Conservation (phyloP, 495 filamentous ascomycete species). For the Evernia prunastri region DNA sequence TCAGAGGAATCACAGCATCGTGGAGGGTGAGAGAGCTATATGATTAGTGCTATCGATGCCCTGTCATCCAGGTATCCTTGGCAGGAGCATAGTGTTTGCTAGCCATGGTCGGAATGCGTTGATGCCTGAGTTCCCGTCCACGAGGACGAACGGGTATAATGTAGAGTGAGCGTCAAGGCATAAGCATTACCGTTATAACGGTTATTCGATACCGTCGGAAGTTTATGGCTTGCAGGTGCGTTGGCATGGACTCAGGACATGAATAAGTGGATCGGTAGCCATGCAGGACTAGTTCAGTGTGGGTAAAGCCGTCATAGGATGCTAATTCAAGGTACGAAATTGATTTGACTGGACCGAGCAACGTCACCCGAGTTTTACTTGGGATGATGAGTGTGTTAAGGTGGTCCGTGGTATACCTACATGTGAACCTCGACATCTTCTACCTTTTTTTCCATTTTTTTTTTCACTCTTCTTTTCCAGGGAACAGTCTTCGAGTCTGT, state of each 20-base stretch:
- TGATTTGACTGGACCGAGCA: slow-evolving; percentile 23
- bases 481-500: not conserved
- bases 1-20: slow-evolving; percentile 6
- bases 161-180: slow-evolving; percentile 9
- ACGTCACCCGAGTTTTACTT: slow-evolving; percentile 19
- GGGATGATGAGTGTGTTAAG: slow-evolving; percentile 1
- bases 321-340: slow-evolving; percentile 25
- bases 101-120: slow-evolving; percentile 11
- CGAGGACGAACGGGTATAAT: not conserved
- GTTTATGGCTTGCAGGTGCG: slow-evolving; percentile 16
- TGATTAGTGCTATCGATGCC: not conserved
- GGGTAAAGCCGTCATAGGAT: slow-evolving; percentile 25
- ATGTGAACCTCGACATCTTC: not conserved
- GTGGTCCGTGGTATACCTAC: too few relatives aligned
- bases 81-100: slow-evolving; percentile 3
- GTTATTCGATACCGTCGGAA: slow-evolving; percentile 16
- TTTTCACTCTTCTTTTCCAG: too few relatives aligned
- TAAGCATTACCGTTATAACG: slow-evolving; percentile 9
- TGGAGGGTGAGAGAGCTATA: not conserved
- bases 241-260: slow-evolving; percentile 7
- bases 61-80: not conserved
- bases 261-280: slow-evolving; percentile 18
- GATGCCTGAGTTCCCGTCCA: slow-evolving; percentile 15
- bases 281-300: slow-evolving; percentile 20
- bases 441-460: too few relatives aligned